Conservation (phyloP, 805 yeast species). For the Scheffersomyces ergatensis region DNA sequence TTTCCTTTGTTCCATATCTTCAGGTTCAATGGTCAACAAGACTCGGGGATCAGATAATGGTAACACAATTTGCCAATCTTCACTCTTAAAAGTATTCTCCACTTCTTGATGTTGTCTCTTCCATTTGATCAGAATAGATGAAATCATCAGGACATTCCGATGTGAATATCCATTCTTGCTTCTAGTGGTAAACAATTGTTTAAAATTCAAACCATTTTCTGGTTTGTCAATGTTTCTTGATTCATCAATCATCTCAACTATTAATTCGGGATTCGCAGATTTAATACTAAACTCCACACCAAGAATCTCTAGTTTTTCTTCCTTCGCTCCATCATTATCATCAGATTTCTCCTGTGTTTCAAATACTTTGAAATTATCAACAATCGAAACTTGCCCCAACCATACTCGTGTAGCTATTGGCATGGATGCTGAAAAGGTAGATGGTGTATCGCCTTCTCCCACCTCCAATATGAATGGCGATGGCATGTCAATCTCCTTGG, state of each 20-base stretch:
- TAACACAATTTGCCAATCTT: conserved; percentile 50
- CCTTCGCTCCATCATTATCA: too few relatives aligned
- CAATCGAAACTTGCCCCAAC: conserved; percentile 19
- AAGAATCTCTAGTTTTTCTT: conserved; percentile 11
- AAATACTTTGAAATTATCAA: conserved; percentile 3
- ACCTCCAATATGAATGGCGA: conserved; percentile 30
- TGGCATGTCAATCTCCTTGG: conserved; percentile 30
- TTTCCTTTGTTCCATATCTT: not conserved
- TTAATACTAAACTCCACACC: conserved; percentile 16
- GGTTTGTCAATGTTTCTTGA: not conserved
- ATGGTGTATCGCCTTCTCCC: conserved; percentile 12
- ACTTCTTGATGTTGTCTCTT: conserved; percentile 18
- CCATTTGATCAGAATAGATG: conserved; percentile 29
- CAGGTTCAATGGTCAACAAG: conserved; percentile 36
- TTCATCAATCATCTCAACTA: conserved; percentile 11
- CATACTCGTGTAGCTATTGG: conserved; percentile 29
- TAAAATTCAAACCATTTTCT: not conserved
- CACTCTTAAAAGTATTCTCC: conserved; percentile 27
- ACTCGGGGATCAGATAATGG: conserved; percentile 73
- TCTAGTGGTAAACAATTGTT: conserved; percentile 30
- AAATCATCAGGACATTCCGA: conserved; percentile 32
- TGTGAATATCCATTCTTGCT: conserved; percentile 38
- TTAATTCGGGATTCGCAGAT: conserved; percentile 25
- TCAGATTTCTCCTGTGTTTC: too few relatives aligned
- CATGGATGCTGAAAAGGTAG: conserved; percentile 18